phyloP scores from a whole-genome alignment of 495 filamentous ascomycete species.

The Tuber melanosporum region DNA sequence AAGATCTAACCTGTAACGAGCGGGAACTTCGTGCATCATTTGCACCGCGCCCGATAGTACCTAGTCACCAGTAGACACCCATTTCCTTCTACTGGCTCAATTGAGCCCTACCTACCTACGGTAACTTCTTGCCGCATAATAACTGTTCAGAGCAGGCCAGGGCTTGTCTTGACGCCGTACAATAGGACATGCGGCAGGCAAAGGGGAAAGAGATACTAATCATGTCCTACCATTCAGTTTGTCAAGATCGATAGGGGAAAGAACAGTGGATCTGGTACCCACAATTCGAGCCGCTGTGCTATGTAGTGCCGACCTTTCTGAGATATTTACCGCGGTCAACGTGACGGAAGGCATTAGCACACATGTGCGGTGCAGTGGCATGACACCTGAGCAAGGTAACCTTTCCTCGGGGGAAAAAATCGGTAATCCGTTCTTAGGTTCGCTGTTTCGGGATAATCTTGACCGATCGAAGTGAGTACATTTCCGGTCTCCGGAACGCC shows the following conservation, averaged over 20 bases:
- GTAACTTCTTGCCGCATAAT: background rate
- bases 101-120: background rate
- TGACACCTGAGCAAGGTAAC: background rate
- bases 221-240: background rate
- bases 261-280: background rate
- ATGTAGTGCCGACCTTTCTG: background rate
- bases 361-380: background rate
- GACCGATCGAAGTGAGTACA: background rate
- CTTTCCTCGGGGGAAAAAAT: background rate
- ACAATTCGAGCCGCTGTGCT: background rate
- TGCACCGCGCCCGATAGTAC: background rate
- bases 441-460: background rate
- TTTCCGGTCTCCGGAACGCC: background rate
- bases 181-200: background rate
- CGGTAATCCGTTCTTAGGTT: background rate
- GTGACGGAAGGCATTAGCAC: background rate
- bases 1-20: background rate
- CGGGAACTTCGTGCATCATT: background rate
- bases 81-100: background rate
- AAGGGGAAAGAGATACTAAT: background rate
- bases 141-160: background rate
- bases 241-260: background rate
- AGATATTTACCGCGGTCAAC: background rate
- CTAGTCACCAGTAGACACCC: background rate
- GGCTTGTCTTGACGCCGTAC: background rate